Evolutionary conservation across 2,329 filamentous ascomycete species (phyloP).

Genomic region (Geosmithia putterillii): DNA sequence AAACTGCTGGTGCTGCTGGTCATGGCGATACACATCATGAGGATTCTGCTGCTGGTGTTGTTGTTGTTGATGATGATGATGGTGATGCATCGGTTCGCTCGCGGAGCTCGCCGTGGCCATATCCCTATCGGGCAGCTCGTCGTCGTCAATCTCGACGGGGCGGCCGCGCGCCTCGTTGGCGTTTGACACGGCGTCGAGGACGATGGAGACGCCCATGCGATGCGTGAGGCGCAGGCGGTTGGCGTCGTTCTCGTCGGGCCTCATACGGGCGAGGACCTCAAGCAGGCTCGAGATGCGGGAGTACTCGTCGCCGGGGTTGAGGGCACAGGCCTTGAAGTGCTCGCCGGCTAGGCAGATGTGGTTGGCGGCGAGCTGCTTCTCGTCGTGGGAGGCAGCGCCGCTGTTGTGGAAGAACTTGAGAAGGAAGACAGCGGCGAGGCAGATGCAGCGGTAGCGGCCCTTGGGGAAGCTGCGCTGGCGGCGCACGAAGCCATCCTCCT

Average conservation of each 20-base stretch:
- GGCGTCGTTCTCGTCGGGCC: constrained; percentile 8
- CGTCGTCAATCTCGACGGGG: constrained; percentile 5
- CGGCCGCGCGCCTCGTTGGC: constrained; percentile 8
- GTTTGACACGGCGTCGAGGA: constrained; percentile 10
- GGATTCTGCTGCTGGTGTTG: no score
- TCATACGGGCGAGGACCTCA: constrained; percentile 13
- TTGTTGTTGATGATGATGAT: no score
- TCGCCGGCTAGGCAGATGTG: constrained; percentile 13
- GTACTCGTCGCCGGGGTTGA: constrained; percentile 11
- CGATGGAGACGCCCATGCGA: constrained; percentile 12
- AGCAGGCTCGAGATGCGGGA: constrained; percentile 11
- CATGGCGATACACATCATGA: not conserved
- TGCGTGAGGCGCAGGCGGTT: constrained; percentile 7
- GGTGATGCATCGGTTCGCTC: no score
- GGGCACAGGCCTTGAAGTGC: constrained; percentile 12
- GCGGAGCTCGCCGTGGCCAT: no score
- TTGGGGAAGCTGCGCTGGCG: constrained; percentile 11
- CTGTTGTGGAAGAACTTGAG: constrained; percentile 15
- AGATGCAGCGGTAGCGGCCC: constrained; percentile 12
- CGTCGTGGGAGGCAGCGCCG: constrained; percentile 10
- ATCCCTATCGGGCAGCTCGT: not conserved
- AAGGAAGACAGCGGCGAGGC: constrained; percentile 16
- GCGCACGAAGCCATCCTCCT: constrained; percentile 5
- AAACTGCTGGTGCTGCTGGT: not conserved
- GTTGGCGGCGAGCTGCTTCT: constrained; percentile 14